phyloP scores from a whole-genome alignment of 345 rosid genomes.

The Isatis tinctoria region DNA sequence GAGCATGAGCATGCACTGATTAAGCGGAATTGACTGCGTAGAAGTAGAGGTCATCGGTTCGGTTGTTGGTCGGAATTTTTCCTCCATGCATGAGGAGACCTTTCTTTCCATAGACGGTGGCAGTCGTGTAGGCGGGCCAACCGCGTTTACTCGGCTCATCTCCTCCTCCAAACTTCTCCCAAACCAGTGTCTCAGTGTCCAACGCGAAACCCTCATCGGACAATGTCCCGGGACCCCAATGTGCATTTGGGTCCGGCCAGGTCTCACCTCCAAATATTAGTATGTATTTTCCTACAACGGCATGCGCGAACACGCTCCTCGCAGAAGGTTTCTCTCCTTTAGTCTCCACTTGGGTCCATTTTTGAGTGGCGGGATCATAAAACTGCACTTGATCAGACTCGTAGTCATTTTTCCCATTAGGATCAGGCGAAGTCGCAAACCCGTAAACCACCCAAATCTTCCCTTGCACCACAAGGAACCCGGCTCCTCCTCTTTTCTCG shows the following conservation, averaged over 20 bases:
- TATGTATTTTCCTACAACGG: constrained; percentile 1
- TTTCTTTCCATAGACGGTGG: background rate
- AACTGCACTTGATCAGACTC: background rate
- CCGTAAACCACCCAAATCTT: constrained; percentile 23
- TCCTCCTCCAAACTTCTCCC: background rate
- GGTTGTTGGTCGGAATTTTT: background rate
- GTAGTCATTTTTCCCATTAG: background rate
- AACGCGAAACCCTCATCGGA: background rate
- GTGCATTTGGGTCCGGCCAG: background rate
- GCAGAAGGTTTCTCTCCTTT: background rate
- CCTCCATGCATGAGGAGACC: constrained; percentile 22
- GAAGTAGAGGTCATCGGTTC: constrained; percentile 15
- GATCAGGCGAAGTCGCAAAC: background rate
- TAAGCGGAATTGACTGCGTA: background rate
- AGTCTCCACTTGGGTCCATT: constrained; percentile 12
- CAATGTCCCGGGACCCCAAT: background rate
- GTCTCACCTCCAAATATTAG: constrained; percentile 18
- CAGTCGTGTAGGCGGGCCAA: constrained; percentile 1
- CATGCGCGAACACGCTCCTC: constrained; percentile 9
- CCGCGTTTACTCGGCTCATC: background rate
- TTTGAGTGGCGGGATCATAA: background rate
- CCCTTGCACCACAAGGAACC: background rate
- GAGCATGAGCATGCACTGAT: background rate
- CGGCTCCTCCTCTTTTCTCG: background rate
- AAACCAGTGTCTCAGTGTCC: background rate